Evolutionary conservation across 2,329 filamentous ascomycete species (phyloP), one percentile per base, ranked within the genome.

Genomic region (Claviceps fusiformis): DNA sequence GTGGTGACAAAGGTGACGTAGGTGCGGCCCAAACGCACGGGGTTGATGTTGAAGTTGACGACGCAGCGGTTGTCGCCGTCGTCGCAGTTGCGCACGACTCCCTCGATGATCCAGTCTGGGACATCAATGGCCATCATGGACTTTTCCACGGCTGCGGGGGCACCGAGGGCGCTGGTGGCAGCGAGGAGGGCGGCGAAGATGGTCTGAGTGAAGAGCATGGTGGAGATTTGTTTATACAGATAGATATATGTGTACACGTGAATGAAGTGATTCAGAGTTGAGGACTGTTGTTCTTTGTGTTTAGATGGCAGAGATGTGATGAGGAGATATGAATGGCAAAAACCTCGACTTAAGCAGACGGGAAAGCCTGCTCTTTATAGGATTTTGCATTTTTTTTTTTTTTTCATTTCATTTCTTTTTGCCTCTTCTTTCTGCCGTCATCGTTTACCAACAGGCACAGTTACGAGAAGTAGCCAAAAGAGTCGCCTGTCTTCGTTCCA

Each of bases 41-140:
- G 58, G 64, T 73, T 67, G 66, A 75, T 70, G 56, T 59, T 57
- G 60, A 77, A 77, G 59, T 64, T 68, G 68, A 71, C 75, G 62
- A 65, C 68, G 68, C 74, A 77, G 29, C 62, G 57, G 56, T 65
- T 68, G 64, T 75, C 65, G 56, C 60, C 59, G 6, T 55, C 10
- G 61, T 69, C 67, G 69, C 74, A 77, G 58, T 62, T 60, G 59
- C 73, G 74, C 58, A 65, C 65, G 55, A 73, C 59, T 60, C 61
- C 54, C 59, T 69, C 61, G 59, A 77, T 70, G 57, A 69, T 73
- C 74, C 72, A 76, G 56, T 73, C 60, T 10, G 70, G 63, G 35
- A 59, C 10, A 2, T 8, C 41, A 15, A 65, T 50, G 53, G 69
- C 68, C 70, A 72, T 73, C 67, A 75, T 74, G 62, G 67, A 71